phyloP scores from a whole-genome alignment of 257 asterid species.

The Plantago ovata region DNA sequence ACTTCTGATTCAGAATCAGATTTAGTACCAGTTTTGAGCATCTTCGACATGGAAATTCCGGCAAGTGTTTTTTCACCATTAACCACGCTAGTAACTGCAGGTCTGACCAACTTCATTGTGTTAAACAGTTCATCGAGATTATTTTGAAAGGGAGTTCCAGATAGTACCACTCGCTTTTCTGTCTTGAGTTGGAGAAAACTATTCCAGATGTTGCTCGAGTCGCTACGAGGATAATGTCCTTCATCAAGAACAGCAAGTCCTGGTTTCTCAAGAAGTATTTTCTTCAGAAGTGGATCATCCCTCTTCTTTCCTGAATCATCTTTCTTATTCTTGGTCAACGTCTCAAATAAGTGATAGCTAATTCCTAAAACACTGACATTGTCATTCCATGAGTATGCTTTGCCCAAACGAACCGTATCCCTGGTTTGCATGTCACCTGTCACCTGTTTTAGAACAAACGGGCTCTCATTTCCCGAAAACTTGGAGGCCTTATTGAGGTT shows the following conservation, averaged over 20 bases:
- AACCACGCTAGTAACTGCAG: conserved; percentile 19
- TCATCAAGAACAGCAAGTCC: conserved; percentile 36
- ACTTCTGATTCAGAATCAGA: neutral
- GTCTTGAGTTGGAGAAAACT: conserved; percentile 23
- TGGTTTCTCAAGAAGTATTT: conserved; percentile 27
- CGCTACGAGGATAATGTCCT: conserved; percentile 34
- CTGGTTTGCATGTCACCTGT: neutral
- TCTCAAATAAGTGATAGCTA: conserved; percentile 26
- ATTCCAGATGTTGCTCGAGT: conserved; percentile 30
- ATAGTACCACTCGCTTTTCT: conserved; percentile 26
- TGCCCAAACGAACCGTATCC: conserved; percentile 14
- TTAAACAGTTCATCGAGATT: conserved; percentile 33
- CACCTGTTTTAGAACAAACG: neutral
- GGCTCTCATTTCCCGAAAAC: conserved; percentile 25
- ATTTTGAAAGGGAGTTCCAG: conserved; percentile 43
- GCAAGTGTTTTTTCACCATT: conserved; percentile 13
- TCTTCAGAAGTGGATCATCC: neutral
- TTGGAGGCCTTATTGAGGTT: no score
- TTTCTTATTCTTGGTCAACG: conserved; percentile 20
- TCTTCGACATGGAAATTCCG: conserved; percentile 10
- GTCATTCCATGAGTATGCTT: conserved; percentile 23
- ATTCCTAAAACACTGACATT: conserved; percentile 26
- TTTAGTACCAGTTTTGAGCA: neutral
- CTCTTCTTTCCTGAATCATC: neutral
- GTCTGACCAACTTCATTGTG: conserved; percentile 28